These are phyloP conservation scores for Fusarium sacchari DNA, from an alignment of 2,329 filamentous ascomycete species.

Conservation along the genomic window DNA sequence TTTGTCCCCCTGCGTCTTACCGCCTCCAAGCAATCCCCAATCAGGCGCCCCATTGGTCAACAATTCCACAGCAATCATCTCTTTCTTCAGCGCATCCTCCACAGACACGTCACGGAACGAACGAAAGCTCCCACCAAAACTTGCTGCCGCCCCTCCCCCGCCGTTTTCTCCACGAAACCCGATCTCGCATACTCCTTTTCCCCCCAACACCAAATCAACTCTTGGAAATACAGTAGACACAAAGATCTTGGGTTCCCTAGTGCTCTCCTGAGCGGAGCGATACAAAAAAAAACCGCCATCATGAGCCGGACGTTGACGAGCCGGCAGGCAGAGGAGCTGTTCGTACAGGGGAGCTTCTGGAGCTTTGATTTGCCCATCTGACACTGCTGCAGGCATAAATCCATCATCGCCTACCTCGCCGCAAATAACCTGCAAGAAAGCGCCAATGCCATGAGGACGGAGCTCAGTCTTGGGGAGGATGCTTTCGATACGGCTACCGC, in stretches of 20 bases:
- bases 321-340: constrained; percentile 89
- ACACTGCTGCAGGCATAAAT: constrained; percentile 76
- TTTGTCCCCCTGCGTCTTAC: constrained; percentile 25
- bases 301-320: constrained; percentile 39
- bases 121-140: constrained; percentile 39
- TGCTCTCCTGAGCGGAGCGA: constrained; percentile 30
- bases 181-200: constrained; percentile 14
- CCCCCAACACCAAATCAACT: background rate
- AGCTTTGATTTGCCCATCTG: constrained; percentile 27
- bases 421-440: constrained; percentile 76
- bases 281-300: constrained; percentile 26
- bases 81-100: constrained; percentile 28
- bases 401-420: constrained; percentile 87
- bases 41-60: constrained; percentile 10
- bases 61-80: background rate
- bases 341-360: constrained; percentile 53
- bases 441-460: constrained; percentile 68
- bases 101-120: constrained; percentile 37
- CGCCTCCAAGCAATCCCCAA: background rate
- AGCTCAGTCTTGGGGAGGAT: constrained; percentile 76
- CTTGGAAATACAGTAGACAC: background rate
- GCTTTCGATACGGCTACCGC: constrained; percentile 81
- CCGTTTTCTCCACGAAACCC: constrained; percentile 33
- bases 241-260: background rate
- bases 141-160: constrained; percentile 35